These are phyloP conservation scores for Nasturtium officinale DNA, from an alignment of 345 rosid species.

Conservation along the genomic window DNA sequence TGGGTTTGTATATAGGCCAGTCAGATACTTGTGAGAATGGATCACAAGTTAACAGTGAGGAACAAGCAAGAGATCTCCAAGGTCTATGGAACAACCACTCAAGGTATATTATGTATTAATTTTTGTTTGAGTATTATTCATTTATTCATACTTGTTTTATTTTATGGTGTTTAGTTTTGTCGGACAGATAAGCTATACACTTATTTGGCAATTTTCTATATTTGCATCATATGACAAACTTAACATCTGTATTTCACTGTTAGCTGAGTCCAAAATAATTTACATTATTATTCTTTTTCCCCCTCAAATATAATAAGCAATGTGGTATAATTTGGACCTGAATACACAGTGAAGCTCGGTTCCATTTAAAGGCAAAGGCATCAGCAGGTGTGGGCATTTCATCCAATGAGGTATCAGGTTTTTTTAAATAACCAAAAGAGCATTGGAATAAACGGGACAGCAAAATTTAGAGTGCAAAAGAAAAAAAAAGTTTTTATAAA, in stretches of 20 bases:
- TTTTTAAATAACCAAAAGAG: conserved; percentile 17
- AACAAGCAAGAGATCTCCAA: conserved; percentile 29
- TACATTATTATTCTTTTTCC: background rate
- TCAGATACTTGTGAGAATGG: conserved; percentile 76
- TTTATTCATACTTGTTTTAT: background rate
- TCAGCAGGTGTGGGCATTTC: conserved; percentile 37
- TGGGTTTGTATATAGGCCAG: conserved; percentile 51
- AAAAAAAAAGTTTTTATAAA: conserved; percentile 2
- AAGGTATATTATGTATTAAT: conserved; percentile 41
- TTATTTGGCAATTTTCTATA: conserved; percentile 25
- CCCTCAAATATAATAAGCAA: background rate
- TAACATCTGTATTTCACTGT: background rate
- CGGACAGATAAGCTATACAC: conserved; percentile 11
- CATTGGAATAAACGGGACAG: conserved; percentile 5
- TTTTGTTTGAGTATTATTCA: background rate
- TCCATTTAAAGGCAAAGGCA: conserved; percentile 37
- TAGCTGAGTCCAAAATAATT: background rate
- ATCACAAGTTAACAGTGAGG: conserved; percentile 54
- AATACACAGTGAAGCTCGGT: conserved; percentile 42
- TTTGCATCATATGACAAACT: conserved; percentile 19
- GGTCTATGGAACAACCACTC: conserved; percentile 42
- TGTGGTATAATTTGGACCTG: conserved; percentile 10
- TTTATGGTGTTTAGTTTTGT: conserved; percentile 14
- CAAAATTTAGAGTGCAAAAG: conserved; percentile 30
- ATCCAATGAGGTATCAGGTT: conserved; percentile 41